phyloP scores from a whole-genome alignment of 441 rosid genomes.

The Cnidoscolus chayamansa region DNA sequence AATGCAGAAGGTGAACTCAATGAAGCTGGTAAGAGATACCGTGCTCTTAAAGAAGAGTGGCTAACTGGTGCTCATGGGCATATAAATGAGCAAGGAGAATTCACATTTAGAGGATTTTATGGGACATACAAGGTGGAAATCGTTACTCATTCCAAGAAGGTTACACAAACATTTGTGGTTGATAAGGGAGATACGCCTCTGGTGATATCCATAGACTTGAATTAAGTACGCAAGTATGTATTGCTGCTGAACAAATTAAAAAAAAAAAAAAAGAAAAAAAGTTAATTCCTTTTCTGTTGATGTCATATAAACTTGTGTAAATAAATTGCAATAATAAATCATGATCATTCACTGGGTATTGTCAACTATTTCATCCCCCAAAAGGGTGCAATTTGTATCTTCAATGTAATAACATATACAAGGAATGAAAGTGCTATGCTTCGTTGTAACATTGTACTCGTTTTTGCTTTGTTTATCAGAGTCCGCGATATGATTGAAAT shows the following conservation, averaged over 20 bases:
- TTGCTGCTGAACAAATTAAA: constrained; percentile 8
- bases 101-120: constrained; percentile 73
- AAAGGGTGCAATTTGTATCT: background rate
- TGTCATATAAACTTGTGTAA: background rate
- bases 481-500: no score
- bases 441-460: background rate
- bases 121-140: constrained; percentile 63
- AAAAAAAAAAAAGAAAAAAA: background rate
- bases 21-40: constrained; percentile 63
- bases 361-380: background rate
- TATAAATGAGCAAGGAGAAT: constrained; percentile 52
- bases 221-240: constrained; percentile 11
- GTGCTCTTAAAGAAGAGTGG: constrained; percentile 77
- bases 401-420: background rate
- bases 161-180: constrained; percentile 50
- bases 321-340: background rate
- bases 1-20: constrained; percentile 80
- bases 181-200: constrained; percentile 60
- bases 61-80: constrained; percentile 49
- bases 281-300: background rate
- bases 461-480: background rate
- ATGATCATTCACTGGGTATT: background rate
- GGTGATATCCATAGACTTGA: constrained; percentile 48
- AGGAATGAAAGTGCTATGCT: background rate
- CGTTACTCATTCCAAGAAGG: constrained; percentile 33